Evolutionary conservation across 306 rosid species (phyloP), one percentile per base, ranked within the genome.

Genomic region (Casuarina cunninghamiana): DNA sequence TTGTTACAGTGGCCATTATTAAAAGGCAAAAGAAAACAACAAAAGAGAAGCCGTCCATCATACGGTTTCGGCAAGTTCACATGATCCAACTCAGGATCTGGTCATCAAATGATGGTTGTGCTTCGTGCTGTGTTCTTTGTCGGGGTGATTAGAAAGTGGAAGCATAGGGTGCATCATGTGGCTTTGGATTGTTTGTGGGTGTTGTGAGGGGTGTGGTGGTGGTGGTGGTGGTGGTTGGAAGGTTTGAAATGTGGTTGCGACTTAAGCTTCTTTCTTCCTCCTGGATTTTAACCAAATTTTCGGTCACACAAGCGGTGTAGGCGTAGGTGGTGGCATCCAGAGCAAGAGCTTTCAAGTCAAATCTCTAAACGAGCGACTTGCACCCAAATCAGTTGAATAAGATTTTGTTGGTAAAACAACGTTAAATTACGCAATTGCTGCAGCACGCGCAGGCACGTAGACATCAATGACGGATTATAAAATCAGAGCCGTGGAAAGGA

Each of bases 21-120:
- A 5, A 76, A n/a, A 5, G 15, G 41, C 1, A 32, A 15, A 41
- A 0, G 35, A n/a, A 69, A 70, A 16, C 12, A 3, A 58, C 57
- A 12, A 37, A 53, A 57, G 39, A 74, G 71, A 60, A 75, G 72
- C 42, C 76, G 83, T 84, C 77, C 73, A 75, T 74, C 62, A 69
- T 57, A 79, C 78, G 83, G 69, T 74, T 82, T 79, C 38, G 26
- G 69, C 38, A 69, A 78, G 46, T 58, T 79, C 87, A 87, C 88
- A 82, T 74, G 85, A 82, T 87, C 88, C 86, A 82, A 84, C 85
- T 81, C 72, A 77, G 71, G 78, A 86, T 75, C 75, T 54, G 54
- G 76, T 78, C 78, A 42, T 15, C 45, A 50, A 53, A 74, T 77
- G 88, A 84, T 87, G 86, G 83, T 79, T 76, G 54, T 84, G 83